phyloP scores from a whole-genome alignment of 2,329 filamentous ascomycete genomes.

The Byssoonygena ceratinophila region DNA sequence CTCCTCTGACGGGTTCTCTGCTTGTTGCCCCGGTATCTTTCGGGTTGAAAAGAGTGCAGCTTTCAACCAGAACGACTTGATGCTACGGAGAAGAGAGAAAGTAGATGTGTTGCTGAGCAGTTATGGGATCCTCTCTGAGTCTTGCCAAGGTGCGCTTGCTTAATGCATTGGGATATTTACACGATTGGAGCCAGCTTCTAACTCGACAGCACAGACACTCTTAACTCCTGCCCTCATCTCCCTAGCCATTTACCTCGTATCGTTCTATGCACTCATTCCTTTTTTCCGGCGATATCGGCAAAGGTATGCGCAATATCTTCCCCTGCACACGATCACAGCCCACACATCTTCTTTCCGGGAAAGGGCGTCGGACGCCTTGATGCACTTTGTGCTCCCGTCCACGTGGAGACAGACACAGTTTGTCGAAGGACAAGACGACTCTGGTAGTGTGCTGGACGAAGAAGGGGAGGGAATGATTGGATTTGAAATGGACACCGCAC shows the following conservation, averaged over 20 bases:
- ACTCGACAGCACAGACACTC: constrained; percentile 46
- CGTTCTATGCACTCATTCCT: constrained; percentile 56
- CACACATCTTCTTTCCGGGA: constrained; percentile 48
- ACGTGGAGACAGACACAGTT: constrained; percentile 39
- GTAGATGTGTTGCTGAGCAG: not conserved
- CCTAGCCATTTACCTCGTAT: constrained; percentile 54
- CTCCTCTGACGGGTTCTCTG: too few relatives aligned
- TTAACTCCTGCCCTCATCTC: constrained; percentile 61
- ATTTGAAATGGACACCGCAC: constrained; percentile 44
- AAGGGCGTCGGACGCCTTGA: constrained; percentile 32
- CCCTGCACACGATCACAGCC: constrained; percentile 46
- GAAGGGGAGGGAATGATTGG: constrained; percentile 46
- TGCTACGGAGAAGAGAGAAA: not conserved
- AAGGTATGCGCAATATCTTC: constrained; percentile 64
- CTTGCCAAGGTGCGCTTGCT: constrained; percentile 10
- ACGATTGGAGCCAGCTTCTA: constrained; percentile 12
- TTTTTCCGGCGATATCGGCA: constrained; percentile 59
- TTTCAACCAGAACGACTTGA: not conserved
- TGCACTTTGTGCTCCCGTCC: constrained; percentile 37
- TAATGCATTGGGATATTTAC: not conserved
- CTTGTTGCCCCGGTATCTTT: too few relatives aligned
- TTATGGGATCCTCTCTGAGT: constrained; percentile 12
- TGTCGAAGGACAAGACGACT: constrained; percentile 40
- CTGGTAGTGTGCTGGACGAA: constrained; percentile 52
- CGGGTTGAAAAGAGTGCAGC: not conserved